Conservation (phyloP, 108 stramenopile species). For the Pseudonitzschia multiseries region DNA sequence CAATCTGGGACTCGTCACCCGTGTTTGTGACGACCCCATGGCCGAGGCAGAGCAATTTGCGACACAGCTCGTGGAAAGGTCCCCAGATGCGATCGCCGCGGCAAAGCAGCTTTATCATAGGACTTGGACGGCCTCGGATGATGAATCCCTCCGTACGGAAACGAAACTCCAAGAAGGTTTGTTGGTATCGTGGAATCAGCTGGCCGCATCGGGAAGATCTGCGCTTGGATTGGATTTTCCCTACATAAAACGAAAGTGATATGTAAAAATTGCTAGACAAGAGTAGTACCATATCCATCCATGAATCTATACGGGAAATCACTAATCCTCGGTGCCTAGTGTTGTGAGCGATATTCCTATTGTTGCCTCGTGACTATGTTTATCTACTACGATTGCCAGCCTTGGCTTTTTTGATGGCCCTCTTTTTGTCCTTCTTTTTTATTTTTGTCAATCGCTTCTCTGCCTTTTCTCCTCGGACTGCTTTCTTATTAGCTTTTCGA, state of each 20-base stretch:
- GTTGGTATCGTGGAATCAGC: constrained; percentile 80
- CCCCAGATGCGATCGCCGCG: constrained; percentile 82
- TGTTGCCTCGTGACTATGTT: background rate
- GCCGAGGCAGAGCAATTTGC: constrained; percentile 70
- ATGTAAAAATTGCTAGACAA: background rate
- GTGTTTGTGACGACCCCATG: constrained; percentile 77
- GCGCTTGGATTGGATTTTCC: constrained; percentile 80
- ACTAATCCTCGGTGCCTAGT: too few species aligned
- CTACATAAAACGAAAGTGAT: constrained; percentile 53
- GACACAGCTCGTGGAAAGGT: constrained; percentile 59
- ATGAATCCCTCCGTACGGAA: constrained; percentile 61
- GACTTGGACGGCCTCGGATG: constrained; percentile 74
- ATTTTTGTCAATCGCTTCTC: constrained; percentile 83
- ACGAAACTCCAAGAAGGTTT: constrained; percentile 70
- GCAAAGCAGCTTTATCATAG: constrained; percentile 78
- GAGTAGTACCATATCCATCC: too few species aligned
- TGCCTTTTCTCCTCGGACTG: constrained; percentile 68
- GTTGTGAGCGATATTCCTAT: too few species aligned
- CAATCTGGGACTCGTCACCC: constrained; percentile 71
- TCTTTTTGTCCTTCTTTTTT: constrained; percentile 91
- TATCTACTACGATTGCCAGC: constrained; percentile 58
- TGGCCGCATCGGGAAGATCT: constrained; percentile 65
- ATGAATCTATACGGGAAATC: too few species aligned
- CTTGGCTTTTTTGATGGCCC: constrained; percentile 84
- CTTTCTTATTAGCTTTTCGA: constrained; percentile 82